A percentile compares a stretch with the other conserved stretches of the same genome.
Evolutionary conservation across 1,284 basidiomycete species (phyloP).

Genomic region (Lignosus rhinocerotis): DNA sequence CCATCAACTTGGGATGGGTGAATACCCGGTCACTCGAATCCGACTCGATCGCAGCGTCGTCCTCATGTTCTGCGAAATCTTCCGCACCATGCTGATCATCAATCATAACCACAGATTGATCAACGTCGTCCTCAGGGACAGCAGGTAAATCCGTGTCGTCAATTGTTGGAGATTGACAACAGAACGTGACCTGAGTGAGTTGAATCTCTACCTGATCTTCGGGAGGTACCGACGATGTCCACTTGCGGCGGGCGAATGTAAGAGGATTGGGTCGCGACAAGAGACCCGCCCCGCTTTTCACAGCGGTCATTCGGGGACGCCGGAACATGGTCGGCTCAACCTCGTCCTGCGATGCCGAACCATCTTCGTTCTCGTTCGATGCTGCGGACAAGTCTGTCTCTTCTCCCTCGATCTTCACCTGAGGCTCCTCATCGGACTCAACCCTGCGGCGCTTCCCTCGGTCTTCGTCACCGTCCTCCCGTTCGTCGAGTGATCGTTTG

Average conservation of each 20-base stretch:
- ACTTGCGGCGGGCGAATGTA: slow-evolving; percentile 38
- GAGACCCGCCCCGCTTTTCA: slow-evolving; percentile 25
- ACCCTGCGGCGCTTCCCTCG: slow-evolving; percentile 11
- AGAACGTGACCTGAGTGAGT: slow-evolving; percentile 2
- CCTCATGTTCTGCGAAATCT: slow-evolving; percentile 5
- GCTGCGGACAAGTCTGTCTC: slow-evolving; percentile 23
- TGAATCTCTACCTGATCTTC: slow-evolving; percentile 18
- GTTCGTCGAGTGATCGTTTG: slow-evolving; percentile 6
- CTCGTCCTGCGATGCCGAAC: slow-evolving; percentile 23
- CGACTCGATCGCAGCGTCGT: slow-evolving; percentile 26
- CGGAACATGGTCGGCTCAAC: slow-evolving; percentile 18
- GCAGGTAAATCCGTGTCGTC: slow-evolving; percentile 27
- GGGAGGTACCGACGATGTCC: slow-evolving; percentile 28
- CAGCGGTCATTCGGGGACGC: slow-evolving; percentile 15
- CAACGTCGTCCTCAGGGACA: slow-evolving; percentile 24
- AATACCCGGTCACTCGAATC: slow-evolving; percentile 29
- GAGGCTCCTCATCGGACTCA: slow-evolving; percentile 6
- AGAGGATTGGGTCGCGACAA: slow-evolving; percentile 35
- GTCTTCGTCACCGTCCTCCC: slow-evolving; percentile 6
- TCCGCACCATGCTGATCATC: slow-evolving; percentile 1
- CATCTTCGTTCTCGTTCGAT: slow-evolving; percentile 20
- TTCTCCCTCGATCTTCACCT: slow-evolving; percentile 20
- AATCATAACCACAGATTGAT: slow-evolving; percentile 4
- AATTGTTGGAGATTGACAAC: slow-evolving; percentile 19
- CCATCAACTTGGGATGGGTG: slow-evolving; percentile 25